phyloP scores from a whole-genome alignment of 1,284 basidiomycete genomes.

The Gastroboletus turbinatus region DNA sequence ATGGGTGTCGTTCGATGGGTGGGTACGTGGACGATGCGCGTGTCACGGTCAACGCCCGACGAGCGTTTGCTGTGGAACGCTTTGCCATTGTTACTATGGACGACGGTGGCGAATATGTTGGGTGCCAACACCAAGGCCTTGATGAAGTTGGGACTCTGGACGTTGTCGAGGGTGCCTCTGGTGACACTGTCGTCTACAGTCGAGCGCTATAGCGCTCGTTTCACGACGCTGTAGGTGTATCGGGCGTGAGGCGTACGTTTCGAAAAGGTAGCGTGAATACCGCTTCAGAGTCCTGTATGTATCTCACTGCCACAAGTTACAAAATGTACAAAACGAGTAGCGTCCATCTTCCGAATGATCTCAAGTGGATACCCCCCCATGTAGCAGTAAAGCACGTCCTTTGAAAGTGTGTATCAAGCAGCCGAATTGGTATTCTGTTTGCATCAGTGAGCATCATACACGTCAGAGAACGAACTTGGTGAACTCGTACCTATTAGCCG shows the following conservation, averaged over 20 bases:
- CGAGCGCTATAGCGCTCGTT: conserved; percentile 43
- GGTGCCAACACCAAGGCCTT: too few relatives aligned
- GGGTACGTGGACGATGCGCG: too few relatives aligned
- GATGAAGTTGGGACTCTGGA: conserved; percentile 54
- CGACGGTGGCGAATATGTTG: too few relatives aligned
- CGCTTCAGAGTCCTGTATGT: not conserved
- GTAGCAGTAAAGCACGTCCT: not conserved
- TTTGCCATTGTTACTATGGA: too few relatives aligned
- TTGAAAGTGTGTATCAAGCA: not conserved
- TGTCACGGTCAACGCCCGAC: too few relatives aligned
- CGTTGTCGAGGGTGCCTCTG: conserved; percentile 54
- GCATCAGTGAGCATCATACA: too few relatives aligned
- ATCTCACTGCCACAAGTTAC: not conserved
- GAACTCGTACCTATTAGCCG: not conserved
- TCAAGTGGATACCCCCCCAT: not conserved
- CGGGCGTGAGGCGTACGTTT: conserved; percentile 9
- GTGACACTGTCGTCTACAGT: conserved; percentile 52
- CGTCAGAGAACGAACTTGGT: not conserved
- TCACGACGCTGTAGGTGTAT: conserved; percentile 29
- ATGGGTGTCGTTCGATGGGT: too few relatives aligned
- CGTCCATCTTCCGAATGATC: not conserved
- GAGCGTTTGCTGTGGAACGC: too few relatives aligned
- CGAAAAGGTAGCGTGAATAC: not conserved
- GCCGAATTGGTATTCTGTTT: too few relatives aligned
- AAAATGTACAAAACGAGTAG: not conserved